Evolutionary conservation across 192 early-diverging fungal genomes (phyloP).

Genomic region (Coemansia sp.): DNA sequence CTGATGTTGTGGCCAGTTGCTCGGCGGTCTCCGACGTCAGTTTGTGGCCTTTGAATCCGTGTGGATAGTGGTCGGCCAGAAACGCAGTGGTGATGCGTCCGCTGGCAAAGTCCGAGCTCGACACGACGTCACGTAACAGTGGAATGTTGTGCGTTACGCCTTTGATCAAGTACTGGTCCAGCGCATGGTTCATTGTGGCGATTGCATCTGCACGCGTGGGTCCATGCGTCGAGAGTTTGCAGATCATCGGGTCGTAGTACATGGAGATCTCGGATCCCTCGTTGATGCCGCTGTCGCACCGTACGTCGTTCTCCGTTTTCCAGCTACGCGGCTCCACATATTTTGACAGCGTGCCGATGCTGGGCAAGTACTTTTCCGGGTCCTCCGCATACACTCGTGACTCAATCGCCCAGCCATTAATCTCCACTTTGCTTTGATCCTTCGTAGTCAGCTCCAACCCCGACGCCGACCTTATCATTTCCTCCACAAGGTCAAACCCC

Average conservation of each 20-base stretch:
- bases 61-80: too few species aligned
- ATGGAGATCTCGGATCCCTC: conserved; percentile 90
- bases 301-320: conserved; percentile 56
- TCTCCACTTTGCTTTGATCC: conserved; percentile 59
- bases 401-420: conserved; percentile 92
- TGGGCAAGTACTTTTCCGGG: conserved; percentile 85
- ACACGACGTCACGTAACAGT: too few species aligned
- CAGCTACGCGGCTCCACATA: conserved; percentile 70
- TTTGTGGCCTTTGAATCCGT: too few species aligned
- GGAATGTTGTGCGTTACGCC: too few species aligned
- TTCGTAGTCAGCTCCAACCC: conserved; percentile 75
- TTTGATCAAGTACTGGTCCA: conserved; percentile 81
- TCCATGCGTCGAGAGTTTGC: conserved; percentile 87
- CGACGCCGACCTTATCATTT: conserved; percentile 91
- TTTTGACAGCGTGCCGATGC: conserved; percentile 73
- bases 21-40: too few species aligned
- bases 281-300: conserved; percentile 90
- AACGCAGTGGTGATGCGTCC: too few species aligned
- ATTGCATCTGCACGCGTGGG: conserved; percentile 80
- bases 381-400: conserved; percentile 98
- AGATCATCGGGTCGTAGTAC: conserved; percentile 95
- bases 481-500: conserved; percentile 86
- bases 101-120: too few species aligned
- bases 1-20: too few species aligned
- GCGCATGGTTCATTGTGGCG: conserved; percentile 71